phyloP scores from a whole-genome alignment of 208 protist genomes.

The Tritrichomonas musculus region DNA sequence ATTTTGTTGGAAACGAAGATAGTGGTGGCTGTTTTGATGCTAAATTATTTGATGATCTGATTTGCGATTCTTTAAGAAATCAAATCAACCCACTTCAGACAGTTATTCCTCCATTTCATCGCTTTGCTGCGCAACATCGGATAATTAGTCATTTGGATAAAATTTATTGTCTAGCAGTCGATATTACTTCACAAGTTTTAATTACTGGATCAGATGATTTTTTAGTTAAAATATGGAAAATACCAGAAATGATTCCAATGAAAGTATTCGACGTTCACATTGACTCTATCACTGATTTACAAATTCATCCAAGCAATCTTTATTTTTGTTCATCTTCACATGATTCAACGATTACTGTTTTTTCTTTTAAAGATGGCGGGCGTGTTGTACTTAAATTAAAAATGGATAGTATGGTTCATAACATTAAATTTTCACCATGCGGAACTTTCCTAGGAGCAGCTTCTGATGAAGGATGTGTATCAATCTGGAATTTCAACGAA shows the following conservation, averaged over 20 bases:
- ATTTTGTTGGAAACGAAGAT: no score
- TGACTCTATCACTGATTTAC: background rate
- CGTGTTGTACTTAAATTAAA: background rate
- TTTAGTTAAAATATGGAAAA: slow-evolving; percentile 4
- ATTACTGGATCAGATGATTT: slow-evolving; percentile 10
- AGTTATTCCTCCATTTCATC: background rate
- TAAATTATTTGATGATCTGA: no score
- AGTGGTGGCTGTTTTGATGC: no score
- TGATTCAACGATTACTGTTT: background rate
- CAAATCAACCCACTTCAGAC: background rate
- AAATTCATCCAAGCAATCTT: background rate
- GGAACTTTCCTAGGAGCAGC: background rate
- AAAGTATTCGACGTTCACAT: background rate
- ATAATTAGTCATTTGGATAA: background rate
- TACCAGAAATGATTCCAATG: background rate
- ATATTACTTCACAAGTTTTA: background rate
- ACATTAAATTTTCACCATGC: background rate
- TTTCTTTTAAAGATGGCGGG: background rate
- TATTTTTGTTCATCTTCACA: background rate
- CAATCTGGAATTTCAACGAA: background rate
- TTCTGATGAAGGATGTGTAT: background rate
- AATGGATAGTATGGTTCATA: background rate
- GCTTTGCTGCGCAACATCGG: background rate
- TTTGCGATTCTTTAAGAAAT: background rate
- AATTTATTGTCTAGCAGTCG: background rate